Evolutionary conservation across 768 basidiomycete genomes (phyloP).

Genomic region (Cystobasidium ongulense): DNA sequence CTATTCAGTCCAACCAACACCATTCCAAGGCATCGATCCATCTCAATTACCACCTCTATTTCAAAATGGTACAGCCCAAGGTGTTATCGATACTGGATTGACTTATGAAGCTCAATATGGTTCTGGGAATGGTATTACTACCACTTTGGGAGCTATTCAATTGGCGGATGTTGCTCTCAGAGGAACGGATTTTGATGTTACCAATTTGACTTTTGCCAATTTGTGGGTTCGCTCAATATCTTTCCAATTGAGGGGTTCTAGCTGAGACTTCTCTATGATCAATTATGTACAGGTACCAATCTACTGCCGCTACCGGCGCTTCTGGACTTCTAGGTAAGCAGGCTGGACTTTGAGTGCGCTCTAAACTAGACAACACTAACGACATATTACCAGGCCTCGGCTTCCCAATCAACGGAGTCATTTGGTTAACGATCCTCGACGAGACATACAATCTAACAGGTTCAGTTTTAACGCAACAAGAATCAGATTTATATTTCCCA

Average conservation of each 20-base stretch:
- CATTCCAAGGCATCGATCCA: not conserved
- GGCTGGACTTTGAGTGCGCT: not conserved
- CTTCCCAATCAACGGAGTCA: slow-evolving; percentile 19
- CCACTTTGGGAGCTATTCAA: not conserved
- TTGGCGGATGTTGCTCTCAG: not conserved
- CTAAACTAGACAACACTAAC: too few relatives aligned
- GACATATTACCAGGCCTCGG: not conserved
- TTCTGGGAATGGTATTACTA: slow-evolving; percentile 10
- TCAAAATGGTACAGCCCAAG: not conserved
- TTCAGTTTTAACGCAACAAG: not conserved
- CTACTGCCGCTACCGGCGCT: slow-evolving; percentile 9
- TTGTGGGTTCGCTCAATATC: too few relatives aligned
- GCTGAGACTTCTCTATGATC: too few relatives aligned
- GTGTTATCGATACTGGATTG: not conserved
- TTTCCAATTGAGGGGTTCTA: not conserved
- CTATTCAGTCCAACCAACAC: slow-evolving; percentile 12
- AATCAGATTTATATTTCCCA: not conserved
- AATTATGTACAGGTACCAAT: slow-evolving; percentile 15
- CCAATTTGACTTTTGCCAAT: slow-evolving; percentile 9
- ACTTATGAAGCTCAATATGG: slow-evolving; percentile 11
- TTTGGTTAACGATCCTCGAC: slow-evolving; percentile 2
- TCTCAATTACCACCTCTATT: slow-evolving; percentile 18
- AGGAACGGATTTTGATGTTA: slow-evolving; percentile 19
- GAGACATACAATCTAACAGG: not conserved
- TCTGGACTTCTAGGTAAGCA: slow-evolving; percentile 24